Evolutionary conservation across 2,329 filamentous ascomycete genomes (phyloP).

Genomic region (Paecilomyces sp.): DNA sequence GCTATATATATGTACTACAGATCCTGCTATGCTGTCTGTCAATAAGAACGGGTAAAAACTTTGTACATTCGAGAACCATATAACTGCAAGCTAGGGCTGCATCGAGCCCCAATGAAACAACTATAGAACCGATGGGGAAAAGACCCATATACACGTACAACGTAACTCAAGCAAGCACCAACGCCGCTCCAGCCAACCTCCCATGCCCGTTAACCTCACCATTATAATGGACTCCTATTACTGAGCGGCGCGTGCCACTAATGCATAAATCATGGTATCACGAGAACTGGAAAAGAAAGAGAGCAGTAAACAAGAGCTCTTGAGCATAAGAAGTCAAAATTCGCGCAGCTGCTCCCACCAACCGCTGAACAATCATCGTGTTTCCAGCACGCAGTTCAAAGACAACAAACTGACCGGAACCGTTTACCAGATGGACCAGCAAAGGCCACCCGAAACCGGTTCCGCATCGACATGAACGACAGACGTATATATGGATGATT

Average conservation of each 20-base stretch:
- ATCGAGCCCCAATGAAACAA: background rate
- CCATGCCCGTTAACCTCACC: background rate
- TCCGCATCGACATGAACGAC: background rate
- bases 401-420: background rate
- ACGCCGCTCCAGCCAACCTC: background rate
- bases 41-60: too few relatives aligned
- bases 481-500: conserved; percentile 5
- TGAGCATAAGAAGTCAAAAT: background rate
- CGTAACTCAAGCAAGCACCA: background rate
- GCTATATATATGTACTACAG: too few relatives aligned
- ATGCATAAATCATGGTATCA: background rate
- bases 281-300: background rate
- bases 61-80: background rate
- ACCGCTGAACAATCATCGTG: background rate
- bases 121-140: background rate
- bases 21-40: too few relatives aligned
- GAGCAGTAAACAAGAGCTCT: background rate
- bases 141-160: background rate
- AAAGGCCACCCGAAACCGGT: background rate
- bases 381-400: background rate
- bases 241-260: background rate
- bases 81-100: background rate
- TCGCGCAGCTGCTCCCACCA: background rate
- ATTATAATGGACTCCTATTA: background rate
- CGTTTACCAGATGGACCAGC: background rate